phyloP scores from a whole-genome alignment of 495 filamentous ascomycete species.

The Penicillium daleae region DNA sequence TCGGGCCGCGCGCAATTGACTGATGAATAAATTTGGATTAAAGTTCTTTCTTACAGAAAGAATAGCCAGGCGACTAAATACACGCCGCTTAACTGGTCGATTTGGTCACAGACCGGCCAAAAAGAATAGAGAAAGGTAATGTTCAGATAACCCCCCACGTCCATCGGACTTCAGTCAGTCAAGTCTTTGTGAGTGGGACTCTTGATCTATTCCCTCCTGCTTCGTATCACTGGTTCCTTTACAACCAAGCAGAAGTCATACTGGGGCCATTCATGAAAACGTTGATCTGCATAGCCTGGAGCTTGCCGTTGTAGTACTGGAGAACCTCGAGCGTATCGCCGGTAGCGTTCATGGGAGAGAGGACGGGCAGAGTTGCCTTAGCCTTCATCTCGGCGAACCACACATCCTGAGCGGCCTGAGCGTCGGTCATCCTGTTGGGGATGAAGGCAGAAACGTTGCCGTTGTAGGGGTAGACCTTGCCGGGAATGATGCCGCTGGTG shows the following conservation, averaged over 20 bases:
- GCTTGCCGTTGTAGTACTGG: constrained; percentile 15
- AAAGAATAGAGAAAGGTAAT: not conserved
- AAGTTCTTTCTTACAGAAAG: no score
- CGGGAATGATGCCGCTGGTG: constrained; percentile 12
- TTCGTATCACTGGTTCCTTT: not conserved
- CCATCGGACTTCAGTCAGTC: not conserved
- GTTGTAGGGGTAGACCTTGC: constrained; percentile 11
- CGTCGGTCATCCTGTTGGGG: constrained; percentile 4
- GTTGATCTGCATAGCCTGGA: constrained; percentile 20
- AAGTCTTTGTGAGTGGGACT: not conserved
- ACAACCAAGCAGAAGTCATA: constrained; percentile 14
- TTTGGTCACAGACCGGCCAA: not conserved
- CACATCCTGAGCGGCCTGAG: constrained; percentile 14
- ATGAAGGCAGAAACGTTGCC: constrained; percentile 18
- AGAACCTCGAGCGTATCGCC: constrained; percentile 18
- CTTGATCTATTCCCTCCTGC: not conserved
- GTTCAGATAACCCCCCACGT: not conserved
- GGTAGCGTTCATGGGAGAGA: constrained; percentile 1
- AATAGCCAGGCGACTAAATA: no score
- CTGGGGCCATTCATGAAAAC: constrained; percentile 16
- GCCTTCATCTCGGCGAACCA: constrained; percentile 11
- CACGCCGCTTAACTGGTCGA: no score
- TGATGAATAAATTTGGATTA: no score
- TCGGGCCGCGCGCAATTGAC: no score
- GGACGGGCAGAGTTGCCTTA: not conserved